Base-by-base conservation (phyloP, 208 protist species). In the Phytomonas francai region DNA sequence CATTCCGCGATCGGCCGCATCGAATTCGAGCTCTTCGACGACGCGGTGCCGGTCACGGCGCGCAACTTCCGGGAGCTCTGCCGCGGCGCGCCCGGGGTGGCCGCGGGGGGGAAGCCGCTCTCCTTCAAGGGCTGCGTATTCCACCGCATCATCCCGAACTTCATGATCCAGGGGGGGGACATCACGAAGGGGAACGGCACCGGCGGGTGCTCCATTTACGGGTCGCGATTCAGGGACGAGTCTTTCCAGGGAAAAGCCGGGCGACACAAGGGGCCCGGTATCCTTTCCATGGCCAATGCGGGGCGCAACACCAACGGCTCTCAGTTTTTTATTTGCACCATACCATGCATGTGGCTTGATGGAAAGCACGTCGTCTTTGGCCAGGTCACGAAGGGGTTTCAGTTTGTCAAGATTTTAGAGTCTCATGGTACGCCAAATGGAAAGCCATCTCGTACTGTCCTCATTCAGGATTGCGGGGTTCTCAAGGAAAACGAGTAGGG, bases 301-400 rank as follows among this genome's bases (percentile, higher is more conserved):
- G 92, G 92, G 22, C 85, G 79, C 28, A 92, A 95, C 73, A 97
- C 91, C 27, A 97, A 97, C 68, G 94, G 94, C 51, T 95, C 89
- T 27, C 93, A 97, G 85, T 97, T 97, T 76, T 97, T 96, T 74
- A 86, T 97, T 36, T 94, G 87, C 72, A 96, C 91, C 22, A 83
- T 87, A 2, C 67, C 80, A 12, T 92, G 84, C 67, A 77, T 87
- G 45, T 94, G 87, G 89, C 77, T 98, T 34, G 94, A 98, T 66
- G 87, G 89, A 54, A 97, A 97, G 72, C 97, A 99, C 79, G 94
- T 98, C 25, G 97, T 98, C 28, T 98, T 99, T 71, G 97, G 97
- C 12, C 79, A 93, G 66, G 96, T 98, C 42, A 62, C 86, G 16
- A 79, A 84, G 45, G 92, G 93, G 30, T 91, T 81, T 72, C 84